These are phyloP conservation scores for Saccharomyces cerevisiae DNA, from an alignment of 805 yeast genomes.

Conservation along the genomic window DNA sequence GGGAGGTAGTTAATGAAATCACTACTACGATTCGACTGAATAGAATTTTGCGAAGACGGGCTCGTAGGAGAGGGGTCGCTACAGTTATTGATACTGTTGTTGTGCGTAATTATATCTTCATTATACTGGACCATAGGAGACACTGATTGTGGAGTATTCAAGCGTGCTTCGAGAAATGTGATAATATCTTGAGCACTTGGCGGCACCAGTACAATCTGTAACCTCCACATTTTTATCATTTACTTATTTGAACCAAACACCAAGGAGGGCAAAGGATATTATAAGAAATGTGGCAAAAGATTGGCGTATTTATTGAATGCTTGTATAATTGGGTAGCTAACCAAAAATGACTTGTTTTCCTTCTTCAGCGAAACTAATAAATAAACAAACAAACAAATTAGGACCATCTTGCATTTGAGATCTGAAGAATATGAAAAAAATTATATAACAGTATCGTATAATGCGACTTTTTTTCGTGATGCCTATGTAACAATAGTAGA, in stretches of 20 bases:
- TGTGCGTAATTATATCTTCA: background rate
- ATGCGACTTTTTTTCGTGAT: background rate
- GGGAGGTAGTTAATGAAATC: background rate
- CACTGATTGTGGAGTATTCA: background rate
- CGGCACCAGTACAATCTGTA: constrained; percentile 39
- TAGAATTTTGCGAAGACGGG: background rate
- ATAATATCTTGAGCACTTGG: constrained; percentile 28
- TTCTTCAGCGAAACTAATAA: background rate
- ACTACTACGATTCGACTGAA: background rate
- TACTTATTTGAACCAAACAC: background rate
- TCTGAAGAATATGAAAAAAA: background rate
- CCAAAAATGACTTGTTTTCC: background rate
- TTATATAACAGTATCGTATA: background rate
- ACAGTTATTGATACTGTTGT: background rate
- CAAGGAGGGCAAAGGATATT: background rate
- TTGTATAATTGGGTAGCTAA: background rate
- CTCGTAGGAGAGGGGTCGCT: background rate
- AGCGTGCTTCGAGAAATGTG: background rate
- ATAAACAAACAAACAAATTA: background rate
- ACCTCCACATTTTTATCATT: constrained; percentile 33
- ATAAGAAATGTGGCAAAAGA: background rate
- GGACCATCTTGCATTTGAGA: background rate
- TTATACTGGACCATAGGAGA: background rate
- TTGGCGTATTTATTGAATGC: background rate
- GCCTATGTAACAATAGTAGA: background rate